Percentiles rank a stretch among this genome's conserved stretches.
These are phyloP conservation scores for Ceriops decandra DNA, from an alignment of 345 rosid species.

Conservation along the genomic window DNA sequence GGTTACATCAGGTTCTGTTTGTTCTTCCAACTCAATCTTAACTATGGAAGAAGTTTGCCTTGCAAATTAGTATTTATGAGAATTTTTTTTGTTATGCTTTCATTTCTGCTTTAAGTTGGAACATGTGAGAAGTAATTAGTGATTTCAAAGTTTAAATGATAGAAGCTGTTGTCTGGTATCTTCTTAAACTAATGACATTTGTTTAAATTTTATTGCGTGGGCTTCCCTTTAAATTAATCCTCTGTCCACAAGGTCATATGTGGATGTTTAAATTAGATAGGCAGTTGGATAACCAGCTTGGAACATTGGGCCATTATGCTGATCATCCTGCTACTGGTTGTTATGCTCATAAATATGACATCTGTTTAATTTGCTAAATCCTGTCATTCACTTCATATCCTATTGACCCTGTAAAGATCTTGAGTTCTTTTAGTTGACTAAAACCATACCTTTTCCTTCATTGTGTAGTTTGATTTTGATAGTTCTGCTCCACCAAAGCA, in stretches of 20 bases:
- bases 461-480: conserved; percentile 74
- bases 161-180: neutral
- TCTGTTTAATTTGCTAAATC: neutral
- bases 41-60: too few relatives aligned
- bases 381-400: neutral
- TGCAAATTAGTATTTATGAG: too few relatives aligned
- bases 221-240: neutral
- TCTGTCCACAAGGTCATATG: neutral
- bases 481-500: conserved; percentile 92
- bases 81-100: too few relatives aligned
- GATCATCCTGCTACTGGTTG: neutral
- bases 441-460: conserved; percentile 3
- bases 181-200: neutral
- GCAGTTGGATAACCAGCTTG: neutral
- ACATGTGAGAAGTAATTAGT: too few relatives aligned
- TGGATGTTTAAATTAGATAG: neutral
- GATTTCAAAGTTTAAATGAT: neutral
- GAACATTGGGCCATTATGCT: neutral
- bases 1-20: neutral
- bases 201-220: neutral
- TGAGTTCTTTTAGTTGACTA: neutral
- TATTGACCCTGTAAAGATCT: neutral
- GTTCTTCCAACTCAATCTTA: neutral
- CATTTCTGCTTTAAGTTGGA: too few relatives aligned
- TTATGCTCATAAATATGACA: neutral